These are phyloP conservation scores for Phoenix dactylifera DNA, from an alignment of 176 grass and related monocot genomes.

Conservation along the genomic window DNA sequence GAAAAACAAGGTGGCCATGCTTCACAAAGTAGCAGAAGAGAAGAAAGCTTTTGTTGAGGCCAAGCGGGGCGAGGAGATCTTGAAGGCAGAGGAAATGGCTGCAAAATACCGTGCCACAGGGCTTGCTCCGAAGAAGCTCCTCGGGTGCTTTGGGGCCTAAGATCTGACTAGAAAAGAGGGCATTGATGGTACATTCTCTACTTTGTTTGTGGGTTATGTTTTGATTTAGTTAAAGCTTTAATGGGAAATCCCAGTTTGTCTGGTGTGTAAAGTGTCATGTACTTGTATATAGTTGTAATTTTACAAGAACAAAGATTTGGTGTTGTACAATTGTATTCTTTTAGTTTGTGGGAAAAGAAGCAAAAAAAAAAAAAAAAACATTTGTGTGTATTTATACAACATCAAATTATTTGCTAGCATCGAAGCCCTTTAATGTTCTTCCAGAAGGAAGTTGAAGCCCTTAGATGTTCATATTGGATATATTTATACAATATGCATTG, in stretches of 20 bases:
- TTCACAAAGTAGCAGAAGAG: slow-evolving; percentile 50
- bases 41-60: slow-evolving; percentile 41
- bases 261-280: background rate
- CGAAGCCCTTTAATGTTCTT: too few species aligned
- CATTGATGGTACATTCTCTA: background rate
- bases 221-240: slow-evolving; percentile 2
- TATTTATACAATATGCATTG: too few species aligned
- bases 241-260: background rate
- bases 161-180: background rate
- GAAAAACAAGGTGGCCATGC: slow-evolving; percentile 36
- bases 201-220: background rate
- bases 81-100: slow-evolving; percentile 37
- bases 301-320: background rate
- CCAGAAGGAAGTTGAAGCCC: too few species aligned
- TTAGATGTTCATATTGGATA: too few species aligned
- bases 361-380: too few species aligned
- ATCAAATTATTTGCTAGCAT: too few species aligned
- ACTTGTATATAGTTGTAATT: background rate
- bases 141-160: slow-evolving; percentile 26
- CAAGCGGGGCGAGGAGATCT: slow-evolving; percentile 35
- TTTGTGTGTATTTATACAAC: too few species aligned
- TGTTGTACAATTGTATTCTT: background rate
- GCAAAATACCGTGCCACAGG: slow-evolving; percentile 37
- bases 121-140: slow-evolving; percentile 39
- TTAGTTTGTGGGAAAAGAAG: background rate